Base-by-base conservation (phyloP, 768 basidiomycete species). In the Kockovaella imperatae region DNA sequence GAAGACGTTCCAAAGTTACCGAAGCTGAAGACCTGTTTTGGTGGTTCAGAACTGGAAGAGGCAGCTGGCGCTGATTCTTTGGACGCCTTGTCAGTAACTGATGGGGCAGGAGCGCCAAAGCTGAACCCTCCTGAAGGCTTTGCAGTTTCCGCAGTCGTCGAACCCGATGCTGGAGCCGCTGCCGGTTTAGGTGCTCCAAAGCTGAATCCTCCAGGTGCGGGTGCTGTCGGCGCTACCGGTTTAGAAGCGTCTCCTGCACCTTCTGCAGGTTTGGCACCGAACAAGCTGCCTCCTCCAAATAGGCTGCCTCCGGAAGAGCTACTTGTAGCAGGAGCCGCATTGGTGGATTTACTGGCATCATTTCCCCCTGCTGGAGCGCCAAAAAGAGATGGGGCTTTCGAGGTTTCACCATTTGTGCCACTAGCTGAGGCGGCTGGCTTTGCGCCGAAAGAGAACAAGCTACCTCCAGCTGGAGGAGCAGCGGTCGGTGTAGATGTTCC, bases 201-300 rank as follows among this genome's bases (percentile, higher is more conserved):
- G 30, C 21, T 35, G 42, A 56, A 56, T 14, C 50, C 50, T 30
- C 49, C 49, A 24, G 42, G 21, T 17, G 48, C 15, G 15, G 48
- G 35, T 24, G 48, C 26, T 5, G 43, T 25, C 17, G 38, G 8
- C 7, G 34, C 17, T 5, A 21, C 45, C 6, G 45, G 14, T 7
- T 17, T 35, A 23, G 7, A 15, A 8, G 45, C 34, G 18, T 8
- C 36, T 28, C 21, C 21, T 8, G 60, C 29, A 49, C 56, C 23
- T 18, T 50, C 50, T 28, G 60, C 50, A 34, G 60, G 54, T 48
- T 57, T 45, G n/a, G 45, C 31, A 6, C 54, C 54, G 29, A 49
- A 49, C 10, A 49, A 24, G 4, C 47, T 28, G 36, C 45, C 36
- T 38, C 35, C 32, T 11, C 48, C 48, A 31, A 56, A 56, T 1